Percentiles rank a stretch among this genome's conserved stretches.
Evolutionary conservation across 192 early-diverging fungal genomes (phyloP).

Genomic region (Pilobolus umbonatus): DNA sequence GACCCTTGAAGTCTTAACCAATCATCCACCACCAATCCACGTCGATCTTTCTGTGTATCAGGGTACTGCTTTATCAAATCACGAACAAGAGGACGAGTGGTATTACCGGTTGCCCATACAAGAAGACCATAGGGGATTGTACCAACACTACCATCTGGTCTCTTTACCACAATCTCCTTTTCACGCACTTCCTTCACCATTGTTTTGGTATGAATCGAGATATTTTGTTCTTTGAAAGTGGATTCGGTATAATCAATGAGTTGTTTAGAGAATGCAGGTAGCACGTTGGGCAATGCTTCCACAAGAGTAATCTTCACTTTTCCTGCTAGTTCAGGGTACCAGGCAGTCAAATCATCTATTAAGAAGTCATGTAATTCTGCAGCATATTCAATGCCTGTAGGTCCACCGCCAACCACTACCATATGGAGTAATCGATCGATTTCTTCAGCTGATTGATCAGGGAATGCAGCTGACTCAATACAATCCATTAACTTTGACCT

Average conservation of each 20-base stretch:
- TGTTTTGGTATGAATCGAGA: conserved; percentile 70
- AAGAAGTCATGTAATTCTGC: conserved; percentile 83
- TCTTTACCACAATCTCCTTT: conserved; percentile 66
- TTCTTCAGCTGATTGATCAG: conserved; percentile 67
- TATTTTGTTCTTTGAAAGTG: conserved; percentile 71
- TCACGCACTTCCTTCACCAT: conserved; percentile 76
- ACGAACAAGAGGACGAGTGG: conserved; percentile 61
- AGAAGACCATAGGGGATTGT: conserved; percentile 75
- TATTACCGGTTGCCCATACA: conserved; percentile 88
- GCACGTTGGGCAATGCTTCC: conserved; percentile 72
- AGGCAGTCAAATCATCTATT: conserved; percentile 61
- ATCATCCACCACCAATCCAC: conserved; percentile 72
- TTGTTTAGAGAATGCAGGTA: conserved; percentile 72
- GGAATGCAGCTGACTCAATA: conserved; percentile 64
- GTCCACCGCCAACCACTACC: conserved; percentile 70
- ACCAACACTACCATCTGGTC: conserved; percentile 55
- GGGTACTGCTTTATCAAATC: conserved; percentile 62
- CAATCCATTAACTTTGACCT: conserved; percentile 77
- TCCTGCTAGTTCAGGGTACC: conserved; percentile 59
- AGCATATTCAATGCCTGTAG: conserved; percentile 64
- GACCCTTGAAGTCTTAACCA: conserved; percentile 63
- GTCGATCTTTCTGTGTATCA: conserved; percentile 55
- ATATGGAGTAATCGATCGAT: conserved; percentile 72
- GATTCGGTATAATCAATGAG: conserved; percentile 79
- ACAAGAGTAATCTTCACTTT: conserved; percentile 77